Percentiles rank a stretch among this genome's conserved stretches.
phyloP scores from a whole-genome alignment of 1,284 basidiomycete genomes.

The Ganoderma sp. region DNA sequence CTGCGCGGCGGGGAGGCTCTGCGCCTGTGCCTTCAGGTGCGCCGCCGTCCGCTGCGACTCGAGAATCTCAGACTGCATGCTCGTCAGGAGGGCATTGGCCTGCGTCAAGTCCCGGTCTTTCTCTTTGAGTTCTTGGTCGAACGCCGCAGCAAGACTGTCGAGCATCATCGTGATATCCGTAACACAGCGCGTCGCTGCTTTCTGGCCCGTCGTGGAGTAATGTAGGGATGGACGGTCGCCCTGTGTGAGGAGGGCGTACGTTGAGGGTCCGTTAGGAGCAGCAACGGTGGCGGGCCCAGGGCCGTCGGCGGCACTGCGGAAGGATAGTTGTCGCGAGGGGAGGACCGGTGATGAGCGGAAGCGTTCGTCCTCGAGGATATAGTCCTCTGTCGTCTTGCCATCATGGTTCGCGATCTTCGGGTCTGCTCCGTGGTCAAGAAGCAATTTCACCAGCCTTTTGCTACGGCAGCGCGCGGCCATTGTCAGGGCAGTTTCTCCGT shows the following conservation, averaged over 20 bases:
- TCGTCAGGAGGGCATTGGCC: constrained; percentile 85
- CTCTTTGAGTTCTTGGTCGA: constrained; percentile 90
- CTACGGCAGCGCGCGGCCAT: constrained; percentile 96
- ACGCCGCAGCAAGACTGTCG: constrained; percentile 89
- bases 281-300: constrained; percentile 43
- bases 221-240: constrained; percentile 75
- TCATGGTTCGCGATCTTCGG: constrained; percentile 96
- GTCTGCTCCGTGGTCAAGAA: constrained; percentile 97
- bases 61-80: constrained; percentile 91
- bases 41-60: constrained; percentile 83
- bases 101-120: constrained; percentile 94
- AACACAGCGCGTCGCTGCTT: constrained; percentile 84
- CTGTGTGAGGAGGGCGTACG: constrained; percentile 28
- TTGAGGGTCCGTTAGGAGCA: constrained; percentile 42
- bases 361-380: constrained; percentile 97
- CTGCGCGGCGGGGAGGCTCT: constrained; percentile 70
- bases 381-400: constrained; percentile 97
- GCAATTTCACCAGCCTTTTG: constrained; percentile 94
- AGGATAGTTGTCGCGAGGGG: constrained; percentile 63
- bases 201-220: constrained; percentile 87
- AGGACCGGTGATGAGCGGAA: constrained; percentile 91
- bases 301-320: constrained; percentile 67
- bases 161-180: constrained; percentile 88
- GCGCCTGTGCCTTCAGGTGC: constrained; percentile 73
- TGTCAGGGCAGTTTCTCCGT: constrained; percentile 97